Conservation (phyloP, 371 early-diverging fungal species). For the Lichtheimia ornata region DNA sequence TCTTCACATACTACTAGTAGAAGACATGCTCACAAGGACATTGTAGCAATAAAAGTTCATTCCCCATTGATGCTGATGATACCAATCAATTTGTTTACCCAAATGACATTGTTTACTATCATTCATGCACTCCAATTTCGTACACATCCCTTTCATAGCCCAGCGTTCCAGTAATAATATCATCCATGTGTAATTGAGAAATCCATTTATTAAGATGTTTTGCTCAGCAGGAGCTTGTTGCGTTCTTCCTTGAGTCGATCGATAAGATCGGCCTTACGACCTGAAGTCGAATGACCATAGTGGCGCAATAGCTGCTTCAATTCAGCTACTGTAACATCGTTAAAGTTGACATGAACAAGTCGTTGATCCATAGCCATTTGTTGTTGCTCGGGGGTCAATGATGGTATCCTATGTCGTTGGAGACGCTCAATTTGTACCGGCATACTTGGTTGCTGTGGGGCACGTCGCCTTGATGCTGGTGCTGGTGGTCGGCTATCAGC, state of each 20-base stretch:
- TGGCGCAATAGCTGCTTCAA: conserved; percentile 66
- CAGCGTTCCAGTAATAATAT: too few relatives aligned
- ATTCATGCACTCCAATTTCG: too few relatives aligned
- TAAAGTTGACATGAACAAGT: conserved; percentile 59
- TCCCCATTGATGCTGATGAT: too few relatives aligned
- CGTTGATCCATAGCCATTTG: conserved; percentile 53
- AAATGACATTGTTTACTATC: too few relatives aligned
- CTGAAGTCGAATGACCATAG: conserved; percentile 36
- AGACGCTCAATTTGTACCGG: conserved; percentile 16
- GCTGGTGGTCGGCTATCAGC: conserved; percentile 8
- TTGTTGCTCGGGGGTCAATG: conserved; percentile 3
- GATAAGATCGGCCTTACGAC: conserved; percentile 52
- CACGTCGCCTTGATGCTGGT: not conserved
- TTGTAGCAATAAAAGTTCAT: too few relatives aligned
- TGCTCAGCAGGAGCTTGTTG: conserved; percentile 8
- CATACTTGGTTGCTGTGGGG: not conserved
- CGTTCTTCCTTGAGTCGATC: conserved; percentile 55
- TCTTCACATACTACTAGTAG: too few relatives aligned
- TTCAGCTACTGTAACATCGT: conserved; percentile 69
- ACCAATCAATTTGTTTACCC: too few relatives aligned
- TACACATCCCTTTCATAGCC: too few relatives aligned
- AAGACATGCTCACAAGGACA: too few relatives aligned
- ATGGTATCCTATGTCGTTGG: conserved; percentile 6
- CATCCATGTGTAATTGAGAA: too few relatives aligned
- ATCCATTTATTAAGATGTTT: too few relatives aligned